Conservation (phyloP, 139 green algal species). For the Dunaliella primolecta region DNA sequence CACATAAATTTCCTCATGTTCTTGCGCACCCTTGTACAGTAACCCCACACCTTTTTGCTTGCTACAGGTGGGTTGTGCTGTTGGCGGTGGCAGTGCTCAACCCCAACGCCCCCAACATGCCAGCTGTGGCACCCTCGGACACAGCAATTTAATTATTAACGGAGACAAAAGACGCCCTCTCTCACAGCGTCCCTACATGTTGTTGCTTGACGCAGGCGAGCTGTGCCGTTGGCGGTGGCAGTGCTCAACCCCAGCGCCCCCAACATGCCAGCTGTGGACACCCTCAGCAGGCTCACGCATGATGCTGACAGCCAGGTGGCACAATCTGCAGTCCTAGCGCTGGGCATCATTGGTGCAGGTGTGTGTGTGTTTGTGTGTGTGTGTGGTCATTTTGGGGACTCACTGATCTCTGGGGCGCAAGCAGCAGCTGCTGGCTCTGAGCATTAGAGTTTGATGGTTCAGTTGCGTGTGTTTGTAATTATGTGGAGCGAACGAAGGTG, state of each 20-base stretch:
- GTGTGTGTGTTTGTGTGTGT: slow-evolving; percentile 2
- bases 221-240: slow-evolving; percentile 86
- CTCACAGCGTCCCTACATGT: too few relatives aligned
- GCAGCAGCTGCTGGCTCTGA: too few relatives aligned
- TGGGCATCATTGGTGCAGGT: slow-evolving; percentile 86
- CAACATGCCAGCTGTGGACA: slow-evolving; percentile 85
- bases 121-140: slow-evolving; percentile 87
- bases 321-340: slow-evolving; percentile 78
- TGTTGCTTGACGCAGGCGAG: slow-evolving; percentile 66
- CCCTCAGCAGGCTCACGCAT: slow-evolving; percentile 88
- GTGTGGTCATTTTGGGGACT: too few relatives aligned
- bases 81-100: slow-evolving; percentile 90
- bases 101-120: slow-evolving; percentile 69
- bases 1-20: too few relatives aligned
- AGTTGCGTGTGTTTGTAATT: too few relatives aligned
- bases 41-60: too few relatives aligned
- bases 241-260: slow-evolving; percentile 82
- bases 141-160: too few relatives aligned
- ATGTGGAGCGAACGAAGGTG: too few relatives aligned
- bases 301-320: slow-evolving; percentile 82
- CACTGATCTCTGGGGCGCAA: too few relatives aligned
- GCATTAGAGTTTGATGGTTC: too few relatives aligned
- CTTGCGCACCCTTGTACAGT: too few relatives aligned
- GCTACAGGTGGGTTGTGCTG: slow-evolving; percentile 80
- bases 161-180: too few relatives aligned